Evolutionary conservation across 257 asterid genomes (phyloP), one percentile per base, ranked within the genome.

Genomic region (Solanum dulcamara): DNA sequence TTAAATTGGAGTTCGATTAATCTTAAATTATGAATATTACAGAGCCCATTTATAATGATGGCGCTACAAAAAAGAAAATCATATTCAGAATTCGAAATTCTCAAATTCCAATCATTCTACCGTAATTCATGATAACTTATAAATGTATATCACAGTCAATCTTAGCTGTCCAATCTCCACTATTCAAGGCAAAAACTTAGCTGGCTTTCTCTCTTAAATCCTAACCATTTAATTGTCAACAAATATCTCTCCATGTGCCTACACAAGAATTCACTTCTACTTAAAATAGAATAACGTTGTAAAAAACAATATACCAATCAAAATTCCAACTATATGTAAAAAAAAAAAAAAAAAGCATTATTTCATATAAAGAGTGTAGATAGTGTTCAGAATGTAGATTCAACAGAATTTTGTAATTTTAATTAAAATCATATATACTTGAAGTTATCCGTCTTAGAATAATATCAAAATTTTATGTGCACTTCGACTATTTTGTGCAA

Each of bases 131-230:
- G 30, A 57, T 10, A 0, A n/a, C 1, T n/a, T 57, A n/a, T 22
- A n/a, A 2, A 57, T 57, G 68, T 57, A 84, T 50, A 53, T 66
- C 87, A 9, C 84, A 84, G 85, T 37, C 51, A 64, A 85, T 77
- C 89, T 83, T 87, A 89, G 90, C 92, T 90, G 94, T 87, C 90
- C 60, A 30, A 30, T 24, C 60, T 79, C 15, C 83, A 15, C 64
- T 79, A 1, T 79, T 46, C 28, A 46, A 15, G 60, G 62, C 83
- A 17, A 44, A 28, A 72, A 13, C 83, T 48, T 79, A 17, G 44
- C 64, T 48, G 64, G 50, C 50, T 35, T 20, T 77, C 38, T 44
- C 22, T n/a, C 81, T 5, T 22, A 62, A 71, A 37, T 10, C 51
- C 18, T 22, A 71, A 35, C 30, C 50, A 35, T 38, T 72, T 37